Conservation (phyloP, 1,284 basidiomycete species). For the Golubevia sp. region DNA sequence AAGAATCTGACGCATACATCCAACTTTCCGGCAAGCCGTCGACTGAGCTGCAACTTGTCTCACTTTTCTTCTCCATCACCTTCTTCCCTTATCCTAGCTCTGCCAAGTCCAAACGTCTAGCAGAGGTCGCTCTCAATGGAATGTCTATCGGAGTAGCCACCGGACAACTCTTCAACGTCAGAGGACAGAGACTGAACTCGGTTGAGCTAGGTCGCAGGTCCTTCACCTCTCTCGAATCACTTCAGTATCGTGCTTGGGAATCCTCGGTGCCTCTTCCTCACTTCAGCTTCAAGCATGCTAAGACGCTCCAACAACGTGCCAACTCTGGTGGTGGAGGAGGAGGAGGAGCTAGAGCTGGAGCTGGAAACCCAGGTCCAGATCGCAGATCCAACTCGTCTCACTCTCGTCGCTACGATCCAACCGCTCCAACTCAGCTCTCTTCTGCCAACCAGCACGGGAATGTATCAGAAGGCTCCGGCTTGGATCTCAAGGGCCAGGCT, state of each 20-base stretch:
- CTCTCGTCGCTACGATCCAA: too few relatives aligned
- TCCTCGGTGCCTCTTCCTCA: not conserved
- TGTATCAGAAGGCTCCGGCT: not conserved
- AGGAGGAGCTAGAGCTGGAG: not conserved
- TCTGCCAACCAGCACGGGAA: not conserved
- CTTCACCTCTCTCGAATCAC: not conserved
- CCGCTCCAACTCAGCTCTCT: too few relatives aligned
- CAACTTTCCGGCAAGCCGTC: too few relatives aligned
- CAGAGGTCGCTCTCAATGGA: not conserved
- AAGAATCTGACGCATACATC: too few relatives aligned
- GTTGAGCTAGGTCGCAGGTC: not conserved
- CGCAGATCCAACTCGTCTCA: not conserved
- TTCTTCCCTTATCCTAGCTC: not conserved
- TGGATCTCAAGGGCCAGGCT: not conserved
- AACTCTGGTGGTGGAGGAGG: too few relatives aligned
- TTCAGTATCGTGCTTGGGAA: not conserved
- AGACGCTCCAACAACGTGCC: not conserved
- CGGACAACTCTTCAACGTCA: not conserved
- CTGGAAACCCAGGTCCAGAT: not conserved
- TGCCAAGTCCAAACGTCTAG: not conserved
- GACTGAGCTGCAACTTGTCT: too few relatives aligned
- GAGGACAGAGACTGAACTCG: not conserved
- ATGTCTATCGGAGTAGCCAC: not conserved
- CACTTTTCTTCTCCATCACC: not conserved
- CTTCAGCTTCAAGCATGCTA: not conserved